Percentiles rank a stretch among this genome's conserved stretches.
Conservation (phyloP, 164 flowering plant species). For the Liriodendron chinense region DNA sequence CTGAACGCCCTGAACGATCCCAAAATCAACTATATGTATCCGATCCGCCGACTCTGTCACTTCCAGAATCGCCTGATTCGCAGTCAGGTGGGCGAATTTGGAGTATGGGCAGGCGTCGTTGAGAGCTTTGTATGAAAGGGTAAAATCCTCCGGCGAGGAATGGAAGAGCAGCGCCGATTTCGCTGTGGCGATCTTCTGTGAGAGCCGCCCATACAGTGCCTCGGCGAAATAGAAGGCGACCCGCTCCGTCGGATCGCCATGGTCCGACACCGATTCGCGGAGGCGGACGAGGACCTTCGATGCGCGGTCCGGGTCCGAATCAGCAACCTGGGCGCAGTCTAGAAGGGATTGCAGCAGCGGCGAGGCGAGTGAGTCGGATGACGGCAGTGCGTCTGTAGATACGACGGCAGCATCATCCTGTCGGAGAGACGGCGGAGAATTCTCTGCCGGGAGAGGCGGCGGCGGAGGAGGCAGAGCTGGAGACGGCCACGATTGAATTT, state of each 20-base stretch:
- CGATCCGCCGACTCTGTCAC: slow-evolving; percentile 54
- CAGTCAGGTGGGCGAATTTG: slow-evolving; percentile 86
- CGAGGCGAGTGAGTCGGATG: slow-evolving; percentile 26
- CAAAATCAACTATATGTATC: slow-evolving; percentile 91
- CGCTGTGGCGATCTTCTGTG: slow-evolving; percentile 5
- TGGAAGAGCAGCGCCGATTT: slow-evolving; percentile 17
- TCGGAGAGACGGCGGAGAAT: neutral
- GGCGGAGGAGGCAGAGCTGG: slow-evolving; percentile 10
- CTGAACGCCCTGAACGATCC: slow-evolving; percentile 86
- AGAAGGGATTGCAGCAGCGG: slow-evolving; percentile 48
- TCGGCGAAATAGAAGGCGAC: slow-evolving; percentile 67
- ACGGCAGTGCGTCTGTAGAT: slow-evolving; percentile 5
- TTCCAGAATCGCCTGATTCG: slow-evolving; percentile 93
- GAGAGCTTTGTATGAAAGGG: slow-evolving; percentile 64
- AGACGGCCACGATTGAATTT: slow-evolving; percentile 28
- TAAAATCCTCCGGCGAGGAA: slow-evolving; percentile 53
- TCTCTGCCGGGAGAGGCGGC: slow-evolving; percentile 2
- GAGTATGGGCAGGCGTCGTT: slow-evolving; percentile 93
- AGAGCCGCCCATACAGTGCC: slow-evolving; percentile 47
- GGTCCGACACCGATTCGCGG: slow-evolving; percentile 48
- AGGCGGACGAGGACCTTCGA: slow-evolving; percentile 41
- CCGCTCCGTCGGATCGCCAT: slow-evolving; percentile 69
- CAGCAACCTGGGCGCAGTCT: slow-evolving; percentile 59
- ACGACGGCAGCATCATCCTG: neutral
- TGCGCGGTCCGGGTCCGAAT: slow-evolving; percentile 56